phyloP scores from a whole-genome alignment of 2,329 filamentous ascomycete species.

The Venturia carpophila region DNA sequence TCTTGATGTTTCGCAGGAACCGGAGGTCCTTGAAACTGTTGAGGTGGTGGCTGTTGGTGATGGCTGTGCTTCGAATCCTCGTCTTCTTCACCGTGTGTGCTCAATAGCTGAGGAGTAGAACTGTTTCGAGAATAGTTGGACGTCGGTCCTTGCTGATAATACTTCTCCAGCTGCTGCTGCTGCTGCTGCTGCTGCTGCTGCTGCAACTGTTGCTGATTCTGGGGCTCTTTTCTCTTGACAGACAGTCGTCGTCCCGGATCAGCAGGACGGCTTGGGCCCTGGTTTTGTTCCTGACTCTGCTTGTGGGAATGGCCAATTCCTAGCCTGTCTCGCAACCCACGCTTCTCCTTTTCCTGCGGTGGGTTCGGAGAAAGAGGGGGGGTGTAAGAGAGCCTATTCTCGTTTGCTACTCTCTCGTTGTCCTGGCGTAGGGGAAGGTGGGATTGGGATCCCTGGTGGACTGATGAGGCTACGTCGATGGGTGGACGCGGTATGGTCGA shows the following conservation, averaged over 20 bases:
- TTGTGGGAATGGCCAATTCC: conserved; percentile 17
- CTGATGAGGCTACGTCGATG: conserved; percentile 13
- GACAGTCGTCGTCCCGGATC: conserved; percentile 29
- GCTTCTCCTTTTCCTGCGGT: conserved; percentile 16
- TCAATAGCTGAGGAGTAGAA: conserved; percentile 23
- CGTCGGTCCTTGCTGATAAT: conserved; percentile 18
- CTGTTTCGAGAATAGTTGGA: conserved; percentile 14
- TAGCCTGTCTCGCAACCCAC: conserved; percentile 25
- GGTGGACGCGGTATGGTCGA: conserved; percentile 5
- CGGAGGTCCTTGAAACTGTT: conserved; percentile 24
- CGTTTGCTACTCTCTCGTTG: conserved; percentile 1
- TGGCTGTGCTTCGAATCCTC: conserved; percentile 26
- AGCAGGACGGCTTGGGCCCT: neutral
- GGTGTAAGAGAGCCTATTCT: conserved; percentile 12
- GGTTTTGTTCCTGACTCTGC: conserved; percentile 11
- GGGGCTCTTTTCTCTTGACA: conserved; percentile 28
- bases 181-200: conserved; percentile 27
- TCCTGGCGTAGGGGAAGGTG: neutral
- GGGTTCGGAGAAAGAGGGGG: conserved; percentile 23
- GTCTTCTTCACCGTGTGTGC: conserved; percentile 26
- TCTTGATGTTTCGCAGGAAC: conserved; percentile 9
- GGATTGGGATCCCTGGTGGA: neutral
- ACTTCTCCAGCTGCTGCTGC: conserved; percentile 25
- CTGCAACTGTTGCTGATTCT: conserved; percentile 26
- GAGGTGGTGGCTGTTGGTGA: conserved; percentile 25